phyloP scores from a whole-genome alignment of 2,329 filamentous ascomycete genomes.

The Allantophomopsis lycopodina region DNA sequence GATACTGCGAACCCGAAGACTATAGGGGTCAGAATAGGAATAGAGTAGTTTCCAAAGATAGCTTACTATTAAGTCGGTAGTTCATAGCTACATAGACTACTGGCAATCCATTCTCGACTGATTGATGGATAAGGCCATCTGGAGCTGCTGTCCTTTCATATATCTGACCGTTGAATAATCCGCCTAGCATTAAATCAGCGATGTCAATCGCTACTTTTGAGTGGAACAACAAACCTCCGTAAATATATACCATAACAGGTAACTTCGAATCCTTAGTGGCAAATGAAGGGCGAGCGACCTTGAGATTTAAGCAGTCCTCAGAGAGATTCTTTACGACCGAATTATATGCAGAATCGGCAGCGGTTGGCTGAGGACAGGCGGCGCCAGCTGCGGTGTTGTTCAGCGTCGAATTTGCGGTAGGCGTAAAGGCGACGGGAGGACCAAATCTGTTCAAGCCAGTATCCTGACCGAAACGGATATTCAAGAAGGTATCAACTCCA shows the following conservation, averaged over 20 bases:
- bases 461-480: constrained; percentile 31
- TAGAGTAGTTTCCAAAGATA: background rate
- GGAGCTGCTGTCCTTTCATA: constrained; percentile 15
- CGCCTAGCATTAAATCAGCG: constrained; percentile 3
- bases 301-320: constrained; percentile 50
- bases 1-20: constrained; percentile 57
- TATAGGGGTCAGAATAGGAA: constrained; percentile 23
- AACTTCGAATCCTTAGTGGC: constrained; percentile 37
- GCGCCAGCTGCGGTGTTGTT: constrained; percentile 25
- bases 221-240: constrained; percentile 34
- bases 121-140: constrained; percentile 30
- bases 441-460: constrained; percentile 31
- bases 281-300: constrained; percentile 40
- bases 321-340: constrained; percentile 24
- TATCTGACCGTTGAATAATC: constrained; percentile 4
- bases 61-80: constrained; percentile 25
- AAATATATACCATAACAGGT: constrained; percentile 57
- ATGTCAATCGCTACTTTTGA: background rate
- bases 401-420: constrained; percentile 18
- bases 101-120: constrained; percentile 27
- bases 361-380: constrained; percentile 28
- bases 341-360: constrained; percentile 15
- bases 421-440: constrained; percentile 23
- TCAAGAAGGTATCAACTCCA: constrained; percentile 30
- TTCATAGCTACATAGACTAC: constrained; percentile 45